These are phyloP conservation scores for Claviceps africana DNA, from an alignment of 2,329 filamentous ascomycete species.

Conservation along the genomic window DNA sequence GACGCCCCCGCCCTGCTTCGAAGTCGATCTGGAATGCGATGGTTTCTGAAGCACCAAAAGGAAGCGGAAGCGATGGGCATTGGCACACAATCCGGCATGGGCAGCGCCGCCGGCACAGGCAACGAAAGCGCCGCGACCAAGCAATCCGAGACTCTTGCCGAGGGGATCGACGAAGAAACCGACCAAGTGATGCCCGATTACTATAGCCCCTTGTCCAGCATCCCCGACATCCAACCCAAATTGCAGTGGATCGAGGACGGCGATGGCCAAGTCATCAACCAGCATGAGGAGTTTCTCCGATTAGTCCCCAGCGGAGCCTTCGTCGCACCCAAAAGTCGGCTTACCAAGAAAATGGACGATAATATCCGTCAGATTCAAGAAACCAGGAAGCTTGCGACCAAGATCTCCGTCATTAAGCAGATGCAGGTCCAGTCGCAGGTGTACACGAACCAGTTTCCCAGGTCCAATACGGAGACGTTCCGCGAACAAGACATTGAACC, in stretches of 20 bases:
- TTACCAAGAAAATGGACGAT: constrained; percentile 69
- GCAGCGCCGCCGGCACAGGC: constrained; percentile 24
- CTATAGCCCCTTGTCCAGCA: constrained; percentile 73
- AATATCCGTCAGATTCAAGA: constrained; percentile 96
- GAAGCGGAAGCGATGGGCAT: constrained; percentile 43
- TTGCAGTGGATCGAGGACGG: constrained; percentile 81
- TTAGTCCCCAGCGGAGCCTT: constrained; percentile 66
- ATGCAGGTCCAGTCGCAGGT: constrained; percentile 98
- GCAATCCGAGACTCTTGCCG: constrained; percentile 65
- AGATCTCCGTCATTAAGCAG: constrained; percentile 96
- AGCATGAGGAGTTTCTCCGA: constrained; percentile 69
- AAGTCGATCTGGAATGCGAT: constrained; percentile 76
- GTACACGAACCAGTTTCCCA: constrained; percentile 96
- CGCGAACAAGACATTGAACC: constrained; percentile 73
- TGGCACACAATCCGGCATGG: constrained; percentile 22
- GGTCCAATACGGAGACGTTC: constrained; percentile 85
- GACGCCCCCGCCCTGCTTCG: constrained; percentile 81
- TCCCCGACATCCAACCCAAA: constrained; percentile 68
- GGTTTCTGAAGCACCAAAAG: constrained; percentile 69
- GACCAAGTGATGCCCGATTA: constrained; percentile 84
- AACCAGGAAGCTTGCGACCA: constrained; percentile 86
- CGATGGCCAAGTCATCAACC: constrained; percentile 79
- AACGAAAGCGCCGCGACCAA: constrained; percentile 30
- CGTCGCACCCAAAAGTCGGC: constrained; percentile 54
- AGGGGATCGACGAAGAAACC: constrained; percentile 84